phyloP scores from a whole-genome alignment of 2,329 filamentous ascomycete species.

The Ascochyta pisi region DNA sequence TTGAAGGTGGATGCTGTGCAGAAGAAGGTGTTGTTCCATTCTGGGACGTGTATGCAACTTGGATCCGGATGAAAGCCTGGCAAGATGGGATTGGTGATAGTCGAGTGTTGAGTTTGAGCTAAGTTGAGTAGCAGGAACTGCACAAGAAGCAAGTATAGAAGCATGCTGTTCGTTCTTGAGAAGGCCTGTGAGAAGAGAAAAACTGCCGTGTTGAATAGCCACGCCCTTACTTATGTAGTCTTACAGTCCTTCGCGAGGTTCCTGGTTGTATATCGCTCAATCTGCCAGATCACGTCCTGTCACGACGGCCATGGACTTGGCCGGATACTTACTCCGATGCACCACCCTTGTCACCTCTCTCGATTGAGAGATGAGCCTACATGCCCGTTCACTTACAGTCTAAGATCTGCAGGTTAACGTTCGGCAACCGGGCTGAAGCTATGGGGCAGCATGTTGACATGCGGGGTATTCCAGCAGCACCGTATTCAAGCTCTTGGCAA shows the following conservation, averaged over 20 bases:
- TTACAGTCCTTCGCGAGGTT: no score
- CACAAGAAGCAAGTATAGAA: neutral
- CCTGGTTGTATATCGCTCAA: no score
- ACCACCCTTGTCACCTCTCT: neutral
- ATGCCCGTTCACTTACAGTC: neutral
- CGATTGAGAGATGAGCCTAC: neutral
- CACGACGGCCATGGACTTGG: neutral
- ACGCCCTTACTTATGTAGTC: no score
- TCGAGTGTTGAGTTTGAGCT: neutral
- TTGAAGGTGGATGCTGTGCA: constrained; percentile 56
- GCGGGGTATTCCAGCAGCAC: no score
- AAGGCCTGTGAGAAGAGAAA: no score
- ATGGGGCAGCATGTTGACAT: no score
- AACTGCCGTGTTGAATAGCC: no score
- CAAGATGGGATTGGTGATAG: constrained; percentile 52
- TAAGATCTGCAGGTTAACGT: no score
- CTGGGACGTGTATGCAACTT: constrained; percentile 52
- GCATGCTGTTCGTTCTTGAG: neutral
- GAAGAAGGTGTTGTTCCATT: constrained; percentile 49
- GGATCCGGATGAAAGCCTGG: constrained; percentile 58
- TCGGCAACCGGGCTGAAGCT: no score
- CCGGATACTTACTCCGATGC: neutral
- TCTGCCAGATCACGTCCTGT: no score
- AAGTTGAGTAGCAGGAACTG: neutral
- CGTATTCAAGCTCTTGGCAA: no score